Evolutionary conservation across 202 grass and related monocot species (phyloP).

Genomic region (Brachypodium distachyon): DNA sequence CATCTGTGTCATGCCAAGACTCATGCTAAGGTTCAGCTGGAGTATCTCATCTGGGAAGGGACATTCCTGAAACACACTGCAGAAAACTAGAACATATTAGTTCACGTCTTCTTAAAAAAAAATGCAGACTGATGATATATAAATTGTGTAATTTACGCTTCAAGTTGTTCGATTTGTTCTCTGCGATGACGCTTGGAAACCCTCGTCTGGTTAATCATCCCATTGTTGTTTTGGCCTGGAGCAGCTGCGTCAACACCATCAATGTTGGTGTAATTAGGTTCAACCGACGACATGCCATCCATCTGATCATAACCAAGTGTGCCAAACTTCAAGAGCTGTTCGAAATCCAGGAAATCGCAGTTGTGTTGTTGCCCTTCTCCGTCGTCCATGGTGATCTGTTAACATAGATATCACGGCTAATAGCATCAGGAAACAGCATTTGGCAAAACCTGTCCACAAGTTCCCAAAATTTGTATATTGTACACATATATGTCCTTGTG

Average conservation of each 20-base stretch:
- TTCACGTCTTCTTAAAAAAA: not conserved
- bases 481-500: no score
- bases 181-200: not conserved
- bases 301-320: not conserved
- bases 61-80: slow-evolving; percentile 16
- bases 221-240: not conserved
- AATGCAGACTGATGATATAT: no score
- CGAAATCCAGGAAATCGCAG: not conserved
- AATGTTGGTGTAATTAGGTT: not conserved
- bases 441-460: not conserved
- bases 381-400: slow-evolving; percentile 4
- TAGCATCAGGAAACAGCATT: not conserved
- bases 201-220: not conserved
- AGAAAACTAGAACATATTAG: not conserved
- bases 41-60: slow-evolving; percentile 22
- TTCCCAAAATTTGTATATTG: not conserved
- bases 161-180: not conserved
- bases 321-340: not conserved
- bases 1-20: not conserved
- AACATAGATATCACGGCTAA: no score
- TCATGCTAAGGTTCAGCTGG: slow-evolving; percentile 5
- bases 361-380: not conserved
- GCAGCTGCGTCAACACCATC: not conserved
- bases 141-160: not conserved
- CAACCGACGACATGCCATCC: not conserved